phyloP scores from a whole-genome alignment of 169 alveolate genomes.

The Pseudocohnilembus persalinus region DNA sequence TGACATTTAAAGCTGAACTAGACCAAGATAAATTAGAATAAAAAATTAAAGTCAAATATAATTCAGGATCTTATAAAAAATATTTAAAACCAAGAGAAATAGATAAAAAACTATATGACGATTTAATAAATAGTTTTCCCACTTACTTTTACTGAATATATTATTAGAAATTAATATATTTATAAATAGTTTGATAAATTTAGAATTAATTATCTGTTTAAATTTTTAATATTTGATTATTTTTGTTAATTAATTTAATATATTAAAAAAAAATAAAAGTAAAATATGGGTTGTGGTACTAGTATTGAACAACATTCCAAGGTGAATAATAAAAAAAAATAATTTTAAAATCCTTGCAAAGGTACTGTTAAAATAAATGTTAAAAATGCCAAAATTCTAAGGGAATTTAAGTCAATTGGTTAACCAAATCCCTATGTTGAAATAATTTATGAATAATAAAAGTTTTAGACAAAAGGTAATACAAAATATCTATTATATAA shows the following conservation, averaged over 20 bases:
- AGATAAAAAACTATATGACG: not conserved
- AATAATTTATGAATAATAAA: not conserved
- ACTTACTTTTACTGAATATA: not conserved
- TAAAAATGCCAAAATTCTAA: not conserved
- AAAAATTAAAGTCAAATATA: not conserved
- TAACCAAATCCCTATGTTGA: not conserved
- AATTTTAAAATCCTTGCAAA: not conserved
- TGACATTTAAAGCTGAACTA: not conserved
- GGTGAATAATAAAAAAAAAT: not conserved
- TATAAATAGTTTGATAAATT: too few species aligned
- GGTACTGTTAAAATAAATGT: not conserved
- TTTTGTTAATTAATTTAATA: too few species aligned
- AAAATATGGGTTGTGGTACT: not conserved
- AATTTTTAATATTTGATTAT: too few species aligned
- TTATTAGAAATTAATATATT: too few species aligned
- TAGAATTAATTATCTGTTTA: too few species aligned
- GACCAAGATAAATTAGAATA: not conserved
- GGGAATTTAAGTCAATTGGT: not conserved
- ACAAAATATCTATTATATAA: too few species aligned
- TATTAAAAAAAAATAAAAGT: too few species aligned
- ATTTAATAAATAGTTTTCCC: not conserved
- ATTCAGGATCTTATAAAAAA: not conserved
- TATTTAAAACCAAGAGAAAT: not conserved
- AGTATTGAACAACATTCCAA: not conserved
- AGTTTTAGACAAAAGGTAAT: not conserved